Evolutionary conservation across 2,329 filamentous ascomycete species (phyloP), one percentile per base, ranked within the genome.

Genomic region (Elsinoe batatas): DNA sequence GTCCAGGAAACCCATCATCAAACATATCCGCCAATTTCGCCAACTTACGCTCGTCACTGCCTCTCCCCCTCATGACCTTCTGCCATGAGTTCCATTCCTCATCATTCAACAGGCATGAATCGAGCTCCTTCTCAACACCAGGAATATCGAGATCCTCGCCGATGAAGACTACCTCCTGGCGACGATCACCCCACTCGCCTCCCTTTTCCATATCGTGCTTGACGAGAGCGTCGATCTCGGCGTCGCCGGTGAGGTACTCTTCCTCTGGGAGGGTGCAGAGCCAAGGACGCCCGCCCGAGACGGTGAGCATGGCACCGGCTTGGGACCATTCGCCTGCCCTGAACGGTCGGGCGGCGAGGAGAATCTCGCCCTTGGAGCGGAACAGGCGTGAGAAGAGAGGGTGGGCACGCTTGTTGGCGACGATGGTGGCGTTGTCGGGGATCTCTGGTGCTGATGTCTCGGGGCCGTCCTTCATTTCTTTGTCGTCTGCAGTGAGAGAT

Each of bases 111-210:
- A 88, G 65, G 62, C 84, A 87, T 1, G 65, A 68, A 62, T 88
- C 80, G 3, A 88, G 65, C 33, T 76, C 65, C 3, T 66, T 68
- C 20, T 75, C 77, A 13, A 88, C 69, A 0, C 71, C 74, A 4
- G 66, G 63, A 1, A 73, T 63, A 50, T 86, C 74, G 12, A 88
- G 72, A 4, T 75, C 74, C 66, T 87, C 83, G 0, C 85, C 85
- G 57, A 89, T 88, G 58, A 88, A 85, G 2, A 88, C 85, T 5
- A 88, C 65, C 65, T 88, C 85, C 64, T 88, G 84, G 1, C 84
- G 74, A 1, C 84, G 74, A 61, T 88, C 85, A 0, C 83, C 84
- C 82, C 83, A 88, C 7, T 70, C 68, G 2, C 69, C 71, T 15
- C 64, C 63, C 3, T 68, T 70, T 30, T 72, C 65, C 53, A 79